A percentile compares a stretch with the other conserved stretches of the same genome.
phyloP scores from a whole-genome alignment of 2,329 filamentous ascomycete species.

The Mollisia scopiformis region DNA sequence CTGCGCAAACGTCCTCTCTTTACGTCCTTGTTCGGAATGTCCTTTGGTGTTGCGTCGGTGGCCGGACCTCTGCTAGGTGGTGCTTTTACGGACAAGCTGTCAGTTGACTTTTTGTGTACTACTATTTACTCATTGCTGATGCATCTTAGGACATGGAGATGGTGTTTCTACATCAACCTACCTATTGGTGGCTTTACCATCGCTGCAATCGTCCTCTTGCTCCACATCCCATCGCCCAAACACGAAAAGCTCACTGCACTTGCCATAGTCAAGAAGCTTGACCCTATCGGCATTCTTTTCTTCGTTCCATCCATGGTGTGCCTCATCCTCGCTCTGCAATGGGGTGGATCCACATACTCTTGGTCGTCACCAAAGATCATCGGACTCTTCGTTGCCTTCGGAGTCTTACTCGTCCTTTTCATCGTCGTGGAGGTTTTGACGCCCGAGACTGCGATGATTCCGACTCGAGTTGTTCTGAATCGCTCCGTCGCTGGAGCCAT shows the following conservation, averaged over 20 bases:
- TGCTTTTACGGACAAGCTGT: slow-evolving; percentile 37
- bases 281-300: slow-evolving; percentile 39
- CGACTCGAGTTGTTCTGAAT: slow-evolving; percentile 41
- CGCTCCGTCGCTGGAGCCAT: slow-evolving; percentile 39
- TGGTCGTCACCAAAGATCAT: slow-evolving; percentile 41
- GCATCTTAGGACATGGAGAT: slow-evolving; percentile 51
- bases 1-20: slow-evolving; percentile 33
- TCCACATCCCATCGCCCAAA: slow-evolving; percentile 7
- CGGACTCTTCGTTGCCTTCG: slow-evolving; percentile 37
- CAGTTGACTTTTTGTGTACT: background rate
- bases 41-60: slow-evolving; percentile 45
- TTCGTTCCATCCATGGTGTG: slow-evolving; percentile 37
- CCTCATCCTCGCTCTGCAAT: slow-evolving; percentile 39
- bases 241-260: slow-evolving; percentile 35
- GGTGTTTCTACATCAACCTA: slow-evolving; percentile 44
- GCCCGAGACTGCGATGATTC: slow-evolving; percentile 43
- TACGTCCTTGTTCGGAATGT: slow-evolving; percentile 33
- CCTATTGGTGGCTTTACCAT: slow-evolving; percentile 35
- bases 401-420: slow-evolving; percentile 34
- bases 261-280: slow-evolving; percentile 41
- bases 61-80: slow-evolving; percentile 38
- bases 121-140: slow-evolving; percentile 22
- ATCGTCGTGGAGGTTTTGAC: slow-evolving; percentile 40
- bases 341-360: slow-evolving; percentile 36
- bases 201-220: slow-evolving; percentile 22